phyloP scores from a whole-genome alignment of 2,329 filamentous ascomycete genomes.

The Cryoendolithus antarcticus region DNA sequence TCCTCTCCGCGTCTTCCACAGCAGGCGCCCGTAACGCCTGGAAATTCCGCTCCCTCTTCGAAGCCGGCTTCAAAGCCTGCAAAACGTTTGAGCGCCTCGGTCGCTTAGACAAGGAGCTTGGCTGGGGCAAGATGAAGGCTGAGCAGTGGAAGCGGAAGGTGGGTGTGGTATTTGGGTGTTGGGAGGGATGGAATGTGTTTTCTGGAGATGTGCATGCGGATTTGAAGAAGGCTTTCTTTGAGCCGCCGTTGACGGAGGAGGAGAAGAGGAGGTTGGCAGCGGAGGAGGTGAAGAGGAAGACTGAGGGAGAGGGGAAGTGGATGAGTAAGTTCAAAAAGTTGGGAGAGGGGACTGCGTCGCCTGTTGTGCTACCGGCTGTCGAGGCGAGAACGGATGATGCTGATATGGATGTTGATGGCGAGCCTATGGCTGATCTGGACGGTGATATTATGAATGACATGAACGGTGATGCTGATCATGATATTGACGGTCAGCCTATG shows the following conservation, averaged over 20 bases:
- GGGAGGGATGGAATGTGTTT: constrained; percentile 56
- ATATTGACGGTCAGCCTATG: constrained; percentile 9
- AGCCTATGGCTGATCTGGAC: constrained; percentile 34
- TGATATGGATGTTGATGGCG: constrained; percentile 38
- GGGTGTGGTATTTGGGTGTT: constrained; percentile 54
- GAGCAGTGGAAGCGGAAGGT: constrained; percentile 79
- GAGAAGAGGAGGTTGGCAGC: constrained; percentile 45
- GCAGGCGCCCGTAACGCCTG: constrained; percentile 72
- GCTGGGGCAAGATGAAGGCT: constrained; percentile 69
- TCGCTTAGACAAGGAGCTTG: constrained; percentile 54
- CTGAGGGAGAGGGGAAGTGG: constrained; percentile 27
- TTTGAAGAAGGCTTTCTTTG: constrained; percentile 59
- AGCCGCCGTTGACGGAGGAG: constrained; percentile 45
- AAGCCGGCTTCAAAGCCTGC: constrained; percentile 54
- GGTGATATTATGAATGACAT: constrained; percentile 27
- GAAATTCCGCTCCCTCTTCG: constrained; percentile 74
- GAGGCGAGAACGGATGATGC: constrained; percentile 12
- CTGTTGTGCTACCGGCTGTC: constrained; percentile 11
- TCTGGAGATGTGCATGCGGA: constrained; percentile 59
- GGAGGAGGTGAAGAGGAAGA: constrained; percentile 25
- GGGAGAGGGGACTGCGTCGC: constrained; percentile 30
- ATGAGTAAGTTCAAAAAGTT: constrained; percentile 38
- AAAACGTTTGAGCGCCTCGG: constrained; percentile 67
- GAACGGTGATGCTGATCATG: constrained; percentile 2
- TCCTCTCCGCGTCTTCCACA: constrained; percentile 63